A percentile compares a stretch with the other conserved stretches of the same genome.
Conservation (phyloP, 164 flowering plant species). For the Litsea cubeba region DNA sequence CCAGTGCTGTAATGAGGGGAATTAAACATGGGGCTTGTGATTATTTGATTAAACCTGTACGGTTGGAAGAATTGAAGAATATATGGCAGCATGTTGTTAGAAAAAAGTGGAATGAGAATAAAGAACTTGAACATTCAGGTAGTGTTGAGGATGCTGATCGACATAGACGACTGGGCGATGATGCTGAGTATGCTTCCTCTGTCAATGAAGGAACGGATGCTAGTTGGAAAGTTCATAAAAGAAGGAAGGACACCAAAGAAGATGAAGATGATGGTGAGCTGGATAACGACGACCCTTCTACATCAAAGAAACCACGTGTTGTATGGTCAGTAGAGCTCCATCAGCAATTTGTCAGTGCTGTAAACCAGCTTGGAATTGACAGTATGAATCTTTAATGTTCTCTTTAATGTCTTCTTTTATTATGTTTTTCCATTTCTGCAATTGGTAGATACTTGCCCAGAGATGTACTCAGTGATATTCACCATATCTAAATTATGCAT, state of each 20-base stretch:
- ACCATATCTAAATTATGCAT: no score
- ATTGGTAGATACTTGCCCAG: background rate
- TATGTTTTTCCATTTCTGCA: background rate
- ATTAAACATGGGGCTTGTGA: constrained; percentile 88
- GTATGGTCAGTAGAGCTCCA: constrained; percentile 94
- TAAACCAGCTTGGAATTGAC: constrained; percentile 88
- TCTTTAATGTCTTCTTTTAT: constrained; percentile 2
- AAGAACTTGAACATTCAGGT: constrained; percentile 53
- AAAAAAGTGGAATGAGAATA: constrained; percentile 51
- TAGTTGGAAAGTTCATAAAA: constrained; percentile 39
- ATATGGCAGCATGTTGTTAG: constrained; percentile 92
- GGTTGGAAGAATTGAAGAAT: constrained; percentile 68
- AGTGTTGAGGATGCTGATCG: constrained; percentile 57
- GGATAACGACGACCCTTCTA: constrained; percentile 58
- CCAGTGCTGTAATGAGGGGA: constrained; percentile 70
- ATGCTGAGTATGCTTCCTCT: constrained; percentile 58
- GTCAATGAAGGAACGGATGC: constrained; percentile 61
- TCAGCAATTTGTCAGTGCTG: constrained; percentile 85
- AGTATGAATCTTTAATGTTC: constrained; percentile 45
- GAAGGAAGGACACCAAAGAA: constrained; percentile 51
- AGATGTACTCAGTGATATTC: background rate
- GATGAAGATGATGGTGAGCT: constrained; percentile 62
- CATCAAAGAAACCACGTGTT: constrained; percentile 83
- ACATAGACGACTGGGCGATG: constrained; percentile 39
- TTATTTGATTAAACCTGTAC: constrained; percentile 82